Evolutionary conservation across 306 rosid species (phyloP), one percentile per base, ranked within the genome.

Genomic region (Myrica gale): DNA sequence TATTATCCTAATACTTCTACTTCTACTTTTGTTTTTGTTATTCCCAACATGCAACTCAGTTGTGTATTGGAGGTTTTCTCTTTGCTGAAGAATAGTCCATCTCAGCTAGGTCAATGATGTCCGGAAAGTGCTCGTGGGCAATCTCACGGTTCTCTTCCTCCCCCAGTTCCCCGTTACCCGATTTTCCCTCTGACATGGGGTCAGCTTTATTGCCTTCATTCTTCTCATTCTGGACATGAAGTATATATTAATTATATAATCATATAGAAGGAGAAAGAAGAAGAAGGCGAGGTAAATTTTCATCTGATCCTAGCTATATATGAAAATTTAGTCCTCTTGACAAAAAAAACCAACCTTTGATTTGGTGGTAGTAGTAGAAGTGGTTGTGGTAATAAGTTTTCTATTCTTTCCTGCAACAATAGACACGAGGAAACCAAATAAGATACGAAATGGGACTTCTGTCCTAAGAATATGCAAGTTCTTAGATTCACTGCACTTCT

Each of bases 1-100:
- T 61, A 43, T 47, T 71, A 51, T 43, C 54, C 50, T 78, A n/a
- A 21, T 8, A 45, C 3, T 50, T 19, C 47, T 5, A 23, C 16
- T 32, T 3, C 3, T 42, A 57, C 9, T 43, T 69, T 50, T 53
- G 69, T 32, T 54, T 15, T 44, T 45, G 5, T 23, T 11, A 66
- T 43, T 32, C 53, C 44, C 15, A 23, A 52, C 61, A n/a, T n/a
- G n/a, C n/a, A 58, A 32, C 42, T 83, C 78, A 87, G 80, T 87
- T 87, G 81, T 85, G 87, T 78, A 84, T 87, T 2, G 91, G 89
- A 75, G 91, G 81, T 69, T 85, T 85, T 87, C 84, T 69, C 46
- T 79, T 78, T 1, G 89, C 89, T 17, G 91, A 85, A 80, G 91
- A 82, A 78, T 85, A 87, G 78, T 87, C 91, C 91, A 87, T 84